phyloP scores from a whole-genome alignment of 2,329 filamentous ascomycete species.

The Colletotrichum karsti region DNA sequence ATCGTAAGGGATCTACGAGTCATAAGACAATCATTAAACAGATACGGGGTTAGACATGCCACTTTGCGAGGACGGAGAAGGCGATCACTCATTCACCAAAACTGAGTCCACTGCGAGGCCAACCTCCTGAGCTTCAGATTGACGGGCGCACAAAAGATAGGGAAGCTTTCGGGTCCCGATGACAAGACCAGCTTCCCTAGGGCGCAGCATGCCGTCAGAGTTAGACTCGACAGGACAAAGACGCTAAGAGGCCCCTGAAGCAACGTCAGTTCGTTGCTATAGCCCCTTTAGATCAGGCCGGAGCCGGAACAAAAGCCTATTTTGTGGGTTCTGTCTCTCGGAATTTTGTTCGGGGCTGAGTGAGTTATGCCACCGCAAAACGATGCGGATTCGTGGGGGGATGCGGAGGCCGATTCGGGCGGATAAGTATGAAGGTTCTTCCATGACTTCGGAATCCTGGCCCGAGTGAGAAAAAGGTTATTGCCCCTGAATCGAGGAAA shows the following conservation, averaged over 20 bases:
- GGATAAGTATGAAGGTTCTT: background rate
- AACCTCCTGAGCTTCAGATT: background rate
- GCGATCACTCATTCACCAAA: constrained; percentile 1
- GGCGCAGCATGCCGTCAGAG: background rate
- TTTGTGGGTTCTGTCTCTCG: background rate
- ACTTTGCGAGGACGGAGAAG: background rate
- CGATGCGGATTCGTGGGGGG: background rate
- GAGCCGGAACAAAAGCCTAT: constrained; percentile 6
- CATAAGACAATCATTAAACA: background rate
- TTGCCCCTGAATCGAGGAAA: background rate
- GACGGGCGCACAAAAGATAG: background rate
- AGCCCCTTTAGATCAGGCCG: background rate
- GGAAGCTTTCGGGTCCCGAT: background rate
- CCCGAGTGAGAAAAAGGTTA: background rate
- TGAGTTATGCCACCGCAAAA: background rate
- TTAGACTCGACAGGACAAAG: background rate
- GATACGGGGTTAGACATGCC: background rate
- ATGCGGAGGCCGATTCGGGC: background rate
- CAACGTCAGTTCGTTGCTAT: background rate
- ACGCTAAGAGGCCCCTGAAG: background rate
- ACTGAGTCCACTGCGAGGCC: background rate
- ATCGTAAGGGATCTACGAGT: constrained; percentile 8
- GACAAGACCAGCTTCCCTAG: background rate
- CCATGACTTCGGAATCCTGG: background rate
- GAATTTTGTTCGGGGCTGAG: background rate